These are phyloP conservation scores for Pseudozyma sp. DNA, from an alignment of 1,284 basidiomycete genomes.

Conservation along the genomic window DNA sequence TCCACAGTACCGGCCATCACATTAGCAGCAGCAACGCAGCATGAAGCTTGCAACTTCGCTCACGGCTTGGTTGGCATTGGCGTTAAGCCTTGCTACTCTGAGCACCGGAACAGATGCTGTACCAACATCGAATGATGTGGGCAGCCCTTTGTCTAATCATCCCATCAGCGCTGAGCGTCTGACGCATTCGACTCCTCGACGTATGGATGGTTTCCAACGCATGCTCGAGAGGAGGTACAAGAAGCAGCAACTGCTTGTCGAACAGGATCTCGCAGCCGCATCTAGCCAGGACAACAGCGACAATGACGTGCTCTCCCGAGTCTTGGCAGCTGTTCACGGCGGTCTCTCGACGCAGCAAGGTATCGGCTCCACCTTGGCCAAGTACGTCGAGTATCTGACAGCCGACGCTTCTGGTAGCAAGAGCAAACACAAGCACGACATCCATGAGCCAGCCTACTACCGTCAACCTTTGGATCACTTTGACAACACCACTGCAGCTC, in stretches of 20 bases:
- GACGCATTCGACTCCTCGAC: slow-evolving; percentile 37
- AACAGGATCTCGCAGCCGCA: not conserved
- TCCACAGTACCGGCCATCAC: not conserved
- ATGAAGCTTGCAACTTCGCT: slow-evolving; percentile 36
- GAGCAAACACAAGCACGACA: slow-evolving; percentile 27
- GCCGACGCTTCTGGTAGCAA: not conserved
- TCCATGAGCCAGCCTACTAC: slow-evolving; percentile 71
- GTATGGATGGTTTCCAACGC: slow-evolving; percentile 44
- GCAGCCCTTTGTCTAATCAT: not conserved
- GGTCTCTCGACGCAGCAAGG: slow-evolving; percentile 26
- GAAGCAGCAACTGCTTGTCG: slow-evolving; percentile 23
- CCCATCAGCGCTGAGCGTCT: slow-evolving; percentile 43
- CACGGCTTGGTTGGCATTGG: slow-evolving; percentile 33
- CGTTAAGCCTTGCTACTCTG: slow-evolving; percentile 14
- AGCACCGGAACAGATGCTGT: slow-evolving; percentile 9
- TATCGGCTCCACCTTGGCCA: slow-evolving; percentile 16
- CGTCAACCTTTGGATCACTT: slow-evolving; percentile 85
- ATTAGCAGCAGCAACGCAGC: not conserved
- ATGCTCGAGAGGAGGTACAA: slow-evolving; percentile 39
- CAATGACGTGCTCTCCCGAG: slow-evolving; percentile 10
- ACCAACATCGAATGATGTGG: slow-evolving; percentile 5
- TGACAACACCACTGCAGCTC: slow-evolving; percentile 66
- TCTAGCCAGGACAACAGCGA: not conserved
- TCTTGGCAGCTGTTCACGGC: slow-evolving; percentile 13
- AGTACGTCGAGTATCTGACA: slow-evolving; percentile 21